These are phyloP conservation scores for Pichia membranifaciens DNA, from an alignment of 805 yeast genomes.

Conservation along the genomic window DNA sequence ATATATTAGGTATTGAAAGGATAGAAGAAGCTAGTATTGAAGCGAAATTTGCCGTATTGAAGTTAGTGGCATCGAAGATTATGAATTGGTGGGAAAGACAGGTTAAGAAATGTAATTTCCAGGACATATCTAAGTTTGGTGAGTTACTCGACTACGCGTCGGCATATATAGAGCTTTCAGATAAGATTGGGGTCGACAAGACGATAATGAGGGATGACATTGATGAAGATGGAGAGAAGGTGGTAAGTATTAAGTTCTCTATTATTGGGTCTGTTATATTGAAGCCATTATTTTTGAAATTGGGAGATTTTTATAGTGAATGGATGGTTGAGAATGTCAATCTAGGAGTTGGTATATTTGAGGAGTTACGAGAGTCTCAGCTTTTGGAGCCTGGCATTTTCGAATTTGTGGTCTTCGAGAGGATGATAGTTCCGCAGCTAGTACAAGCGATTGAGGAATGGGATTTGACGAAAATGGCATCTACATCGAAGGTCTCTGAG, in stretches of 20 bases:
- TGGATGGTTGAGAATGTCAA: slow-evolving; percentile 7
- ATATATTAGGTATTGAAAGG: slow-evolving; percentile 1
- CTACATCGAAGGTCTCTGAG: not conserved
- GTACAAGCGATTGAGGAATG: slow-evolving; percentile 22
- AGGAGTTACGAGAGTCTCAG: slow-evolving; percentile 16
- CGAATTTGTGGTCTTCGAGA: slow-evolving; percentile 3
- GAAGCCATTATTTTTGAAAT: slow-evolving; percentile 7
- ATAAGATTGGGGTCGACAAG: not conserved
- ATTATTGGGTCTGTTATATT: slow-evolving; percentile 7
- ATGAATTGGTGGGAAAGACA: slow-evolving; percentile 16
- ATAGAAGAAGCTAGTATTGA: not conserved
- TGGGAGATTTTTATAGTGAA: slow-evolving; percentile 2
- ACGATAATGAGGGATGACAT: not conserved
- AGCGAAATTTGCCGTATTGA: slow-evolving; percentile 8
- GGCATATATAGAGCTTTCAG: slow-evolving; percentile 9
- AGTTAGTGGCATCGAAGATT: slow-evolving; percentile 19
- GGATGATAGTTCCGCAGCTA: slow-evolving; percentile 36
- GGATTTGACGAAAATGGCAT: not conserved
- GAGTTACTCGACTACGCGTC: slow-evolving; percentile 22
- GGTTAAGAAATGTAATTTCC: slow-evolving; percentile 35
- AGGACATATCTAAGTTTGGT: slow-evolving; percentile 26
- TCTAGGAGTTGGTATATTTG: slow-evolving; percentile 28
- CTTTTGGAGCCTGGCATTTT: not conserved
- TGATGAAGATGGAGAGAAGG: not conserved
- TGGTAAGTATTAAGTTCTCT: not conserved